Evolutionary conservation across 2,329 filamentous ascomycete genomes (phyloP).

Genomic region (Fusarium chuoi): DNA sequence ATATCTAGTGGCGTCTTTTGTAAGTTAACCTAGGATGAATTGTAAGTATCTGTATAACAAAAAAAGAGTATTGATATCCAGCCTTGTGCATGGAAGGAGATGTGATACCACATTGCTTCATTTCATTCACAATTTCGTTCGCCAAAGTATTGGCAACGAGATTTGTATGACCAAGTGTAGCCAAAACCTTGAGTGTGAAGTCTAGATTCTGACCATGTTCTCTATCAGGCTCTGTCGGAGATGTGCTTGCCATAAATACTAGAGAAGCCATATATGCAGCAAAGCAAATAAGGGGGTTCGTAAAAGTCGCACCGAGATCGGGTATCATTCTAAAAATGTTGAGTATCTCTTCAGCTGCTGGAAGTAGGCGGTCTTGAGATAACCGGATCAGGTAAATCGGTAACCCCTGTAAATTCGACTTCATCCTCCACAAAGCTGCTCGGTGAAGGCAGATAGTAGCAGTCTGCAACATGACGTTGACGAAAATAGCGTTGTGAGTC

Average conservation of each 20-base stretch:
- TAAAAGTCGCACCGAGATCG: neutral
- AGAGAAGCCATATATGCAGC: conserved; percentile 17
- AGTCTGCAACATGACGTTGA: conserved; percentile 20
- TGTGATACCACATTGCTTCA: conserved; percentile 1
- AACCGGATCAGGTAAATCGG: conserved; percentile 11
- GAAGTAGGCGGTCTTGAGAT: conserved; percentile 12
- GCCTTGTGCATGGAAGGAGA: conserved; percentile 8
- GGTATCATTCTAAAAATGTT: conserved; percentile 19
- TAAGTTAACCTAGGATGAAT: neutral
- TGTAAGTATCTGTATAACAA: neutral
- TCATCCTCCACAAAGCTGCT: conserved; percentile 22
- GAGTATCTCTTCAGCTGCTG: conserved; percentile 14
- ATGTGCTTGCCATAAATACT: conserved; percentile 1
- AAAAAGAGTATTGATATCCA: neutral
- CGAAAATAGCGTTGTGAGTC: conserved; percentile 12
- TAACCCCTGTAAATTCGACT: neutral
- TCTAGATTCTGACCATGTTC: neutral
- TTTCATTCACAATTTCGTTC: conserved; percentile 10
- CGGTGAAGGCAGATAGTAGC: conserved; percentile 20
- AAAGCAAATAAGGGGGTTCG: conserved; percentile 17
- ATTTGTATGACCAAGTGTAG: neutral
- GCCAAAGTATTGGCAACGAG: neutral
- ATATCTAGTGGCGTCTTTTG: neutral
- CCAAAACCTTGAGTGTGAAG: conserved; percentile 10
- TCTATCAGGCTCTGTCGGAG: neutral